Evolutionary conservation across 176 grass and related monocot species (phyloP), one percentile per base, ranked within the genome.

Genomic region (Secale cereale): DNA sequence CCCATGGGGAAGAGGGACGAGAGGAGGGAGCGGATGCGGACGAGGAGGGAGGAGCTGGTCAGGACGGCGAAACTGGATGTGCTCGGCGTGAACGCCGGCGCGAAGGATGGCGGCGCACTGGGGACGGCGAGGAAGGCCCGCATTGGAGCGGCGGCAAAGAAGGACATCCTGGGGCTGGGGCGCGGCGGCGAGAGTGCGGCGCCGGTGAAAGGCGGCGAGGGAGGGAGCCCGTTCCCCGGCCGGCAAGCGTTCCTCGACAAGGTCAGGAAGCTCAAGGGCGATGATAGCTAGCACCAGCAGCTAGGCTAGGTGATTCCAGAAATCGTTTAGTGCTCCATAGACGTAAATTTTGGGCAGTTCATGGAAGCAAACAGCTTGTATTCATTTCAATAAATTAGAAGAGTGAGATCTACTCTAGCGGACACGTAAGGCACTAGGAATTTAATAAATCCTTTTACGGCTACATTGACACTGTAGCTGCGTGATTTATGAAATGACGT

Each of bases 211-310:
- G 61, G 40, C 6, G 15, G 61, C 2, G 41, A 82, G 74, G 61
- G 52, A 22, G 33, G 43, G 20, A 92, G 12, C 26, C 87, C 87
- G 6, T 92, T 89, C 59, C 91, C 85, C 52, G 84, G 87, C 32
- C 77, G 85, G 23, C 84, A 83, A 60, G 40, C 87, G 6, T 86
- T 92, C 48, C 77, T 92, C 4, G 77, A 92, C 70, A 92, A 85
- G 64, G 82, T 87, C 13, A 86, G 70, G 61, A 85, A 89, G 26
- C 75, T 86, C 45, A 87, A 83, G 66, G 77, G 77, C 4, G 84
- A 59, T 31, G 74, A 86, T 68, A 64, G 29, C 8, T 81, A 68
- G 61, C 65, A 0, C 27, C 41, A 43, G 16, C 61, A 36, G 65
- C 65, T 22, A 29, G 26, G 52, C 52, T 59, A 61, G 70, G 36